Conservation (phyloP, 345 rosid genomes). For the Kernera saxatilis region DNA sequence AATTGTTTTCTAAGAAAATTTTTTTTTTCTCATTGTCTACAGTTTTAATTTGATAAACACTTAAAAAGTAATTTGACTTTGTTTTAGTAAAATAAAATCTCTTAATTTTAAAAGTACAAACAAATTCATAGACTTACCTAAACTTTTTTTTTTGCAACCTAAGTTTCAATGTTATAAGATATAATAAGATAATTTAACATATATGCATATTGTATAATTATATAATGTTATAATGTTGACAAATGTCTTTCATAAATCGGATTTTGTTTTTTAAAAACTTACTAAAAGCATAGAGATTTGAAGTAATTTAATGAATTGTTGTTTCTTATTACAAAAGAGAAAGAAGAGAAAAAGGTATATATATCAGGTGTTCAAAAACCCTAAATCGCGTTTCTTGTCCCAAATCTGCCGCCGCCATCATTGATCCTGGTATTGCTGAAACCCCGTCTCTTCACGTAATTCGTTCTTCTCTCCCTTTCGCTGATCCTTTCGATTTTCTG, state of each 20-base stretch:
- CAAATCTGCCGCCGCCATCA: slow-evolving; percentile 33
- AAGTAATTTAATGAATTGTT: background rate
- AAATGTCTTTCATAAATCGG: background rate
- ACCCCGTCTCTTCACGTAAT: background rate
- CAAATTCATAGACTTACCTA: background rate
- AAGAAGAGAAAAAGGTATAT: slow-evolving; percentile 9
- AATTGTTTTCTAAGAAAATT: too few relatives aligned
- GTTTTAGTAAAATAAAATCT: too few relatives aligned
- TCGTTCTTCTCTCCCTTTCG: background rate
- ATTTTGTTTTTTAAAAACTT: background rate
- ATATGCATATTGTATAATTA: background rate
- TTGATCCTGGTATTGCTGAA: slow-evolving; percentile 20
- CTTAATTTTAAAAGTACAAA: background rate
- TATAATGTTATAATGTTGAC: background rate
- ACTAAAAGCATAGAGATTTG: background rate
- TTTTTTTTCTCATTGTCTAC: too few relatives aligned
- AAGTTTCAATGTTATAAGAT: background rate
- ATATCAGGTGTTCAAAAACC: slow-evolving; percentile 30
- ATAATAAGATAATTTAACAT: background rate
- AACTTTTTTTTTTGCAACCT: background rate
- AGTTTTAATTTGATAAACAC: too few relatives aligned
- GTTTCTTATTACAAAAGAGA: slow-evolving; percentile 8
- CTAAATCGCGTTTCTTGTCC: slow-evolving; percentile 17
- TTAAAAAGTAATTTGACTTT: too few relatives aligned
- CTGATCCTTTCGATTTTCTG: slow-evolving; percentile 3